Evolutionary conservation across 306 rosid species (phyloP), one percentile per base, ranked within the genome.

Genomic region (Clitoria ternatea): DNA sequence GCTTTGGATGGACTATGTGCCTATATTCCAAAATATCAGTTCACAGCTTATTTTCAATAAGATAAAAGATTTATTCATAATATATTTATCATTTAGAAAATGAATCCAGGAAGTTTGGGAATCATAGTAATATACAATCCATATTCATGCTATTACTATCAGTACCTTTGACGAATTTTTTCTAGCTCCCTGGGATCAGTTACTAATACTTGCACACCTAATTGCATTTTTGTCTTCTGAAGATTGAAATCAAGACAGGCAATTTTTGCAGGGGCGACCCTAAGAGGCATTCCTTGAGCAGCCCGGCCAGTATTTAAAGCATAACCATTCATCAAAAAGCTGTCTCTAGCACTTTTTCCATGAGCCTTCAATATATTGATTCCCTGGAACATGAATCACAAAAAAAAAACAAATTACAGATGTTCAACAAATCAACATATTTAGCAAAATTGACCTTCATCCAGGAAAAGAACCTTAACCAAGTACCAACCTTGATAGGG

Each of bases 161-260:
- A 60, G 59, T 66, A 95, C 99, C 99, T 86, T 82, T 87, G 92
- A 74, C 99, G 97, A 80, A 95, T 91, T 87, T 85, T 91, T 78
- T 91, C 99, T 61, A 91, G 97, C 75, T 95, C 99, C 82, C 95
- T 87, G 7, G 97, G 99, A 76, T 95, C 97, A 61, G 66, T 56
- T 49, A 95, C 97, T 55, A 95, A 78, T 50, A 95, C 96, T 86
- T 95, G 99, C 56, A 95, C 89, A 33, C 99, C 99, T 88, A 91
- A 79, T 81, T 95, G 99, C 99, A 95, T 91, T 85, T 95, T 95
- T 77, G 99, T 95, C 84, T 91, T 95, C 78, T 95, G 99, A 79
- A 95, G 97, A 87, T 95, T 95, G 76, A 95, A 89, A 81, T 95
- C 97, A 47, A 95, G 94, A 67, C 99, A 95, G 8, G 97, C 99